phyloP scores from a whole-genome alignment of 306 rosid species.

The Cyamopsis tetragonoloba region DNA sequence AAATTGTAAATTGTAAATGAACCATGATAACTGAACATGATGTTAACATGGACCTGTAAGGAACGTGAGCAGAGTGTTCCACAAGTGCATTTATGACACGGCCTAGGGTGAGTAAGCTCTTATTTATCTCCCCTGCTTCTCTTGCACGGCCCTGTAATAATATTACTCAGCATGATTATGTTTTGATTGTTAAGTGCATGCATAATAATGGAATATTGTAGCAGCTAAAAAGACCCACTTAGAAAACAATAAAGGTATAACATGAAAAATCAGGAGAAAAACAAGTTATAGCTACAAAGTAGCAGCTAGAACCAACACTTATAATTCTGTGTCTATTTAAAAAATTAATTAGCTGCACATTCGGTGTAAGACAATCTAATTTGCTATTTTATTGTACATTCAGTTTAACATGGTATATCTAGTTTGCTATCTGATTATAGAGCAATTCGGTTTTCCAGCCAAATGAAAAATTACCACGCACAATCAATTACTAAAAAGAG shows the following conservation, averaged over 20 bases:
- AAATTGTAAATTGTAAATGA: background rate
- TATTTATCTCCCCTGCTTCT: constrained; percentile 99
- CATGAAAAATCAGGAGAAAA: background rate
- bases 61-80: constrained; percentile 89
- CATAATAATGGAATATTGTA: background rate
- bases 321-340: background rate
- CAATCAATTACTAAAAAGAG: background rate
- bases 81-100: constrained; percentile 95
- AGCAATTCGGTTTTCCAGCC: background rate
- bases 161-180: background rate
- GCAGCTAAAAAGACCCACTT: background rate
- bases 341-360: background rate
- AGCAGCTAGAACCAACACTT: background rate
- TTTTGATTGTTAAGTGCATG: background rate
- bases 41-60: constrained; percentile 64
- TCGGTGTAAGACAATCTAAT: background rate
- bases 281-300: background rate
- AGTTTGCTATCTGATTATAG: background rate
- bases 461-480: background rate
- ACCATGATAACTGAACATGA: background rate
- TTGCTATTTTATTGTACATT: background rate
- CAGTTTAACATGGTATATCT: background rate
- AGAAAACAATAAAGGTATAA: background rate
- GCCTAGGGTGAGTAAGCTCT: constrained; percentile 95
- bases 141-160: constrained; percentile 84